Base-by-base conservation (phyloP, 345 rosid genomes). In the Hirschfeldia incana region DNA sequence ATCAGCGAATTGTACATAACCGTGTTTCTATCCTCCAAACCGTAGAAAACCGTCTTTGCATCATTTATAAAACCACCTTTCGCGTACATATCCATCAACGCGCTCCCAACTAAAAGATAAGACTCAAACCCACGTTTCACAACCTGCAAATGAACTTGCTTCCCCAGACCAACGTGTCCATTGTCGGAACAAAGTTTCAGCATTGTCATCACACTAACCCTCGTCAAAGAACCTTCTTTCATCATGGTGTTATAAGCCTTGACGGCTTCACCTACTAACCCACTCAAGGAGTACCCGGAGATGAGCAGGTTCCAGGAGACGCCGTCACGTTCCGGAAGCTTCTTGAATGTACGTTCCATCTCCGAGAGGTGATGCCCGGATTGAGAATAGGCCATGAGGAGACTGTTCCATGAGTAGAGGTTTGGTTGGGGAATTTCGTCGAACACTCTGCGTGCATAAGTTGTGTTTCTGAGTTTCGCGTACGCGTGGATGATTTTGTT, bases 281-380 rank as follows among this genome's bases (percentile, higher is more conserved):
- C 92, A 37, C 46, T 78, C 73, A 77, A 49, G 0, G 88, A 89
- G 34, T 91, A 90, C 21, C 97, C 97, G 0, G 91, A 88, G 74
- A 95, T 89, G 72, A 91, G 83, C 59, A 90, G 77, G 81, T 91
- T 95, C 99, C 97, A 94, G 28, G 97, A 83, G 78, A 91, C 91
- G 57, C 84, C 88, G 73, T 93, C 96, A 51, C 83, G 87, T n/a
- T 2, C 39, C 8, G 94, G 92, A 89, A 93, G 89, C 81, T 28
- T 79, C 37, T 68, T 17, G 34, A 95, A 95, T 26, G 83, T 72
- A 39, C 83, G 80, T 21, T 77, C 80, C 97, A 89, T 84, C 69
- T 83, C 70, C 0, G 83, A 72, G 78, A 95, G 67, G 57, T 61
- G 55, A 57, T 61, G 37, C 65, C 98, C 96, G 26, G 94, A 83